Base-by-base conservation (phyloP, 306 rosid species). In the Sicyos baderoa region DNA sequence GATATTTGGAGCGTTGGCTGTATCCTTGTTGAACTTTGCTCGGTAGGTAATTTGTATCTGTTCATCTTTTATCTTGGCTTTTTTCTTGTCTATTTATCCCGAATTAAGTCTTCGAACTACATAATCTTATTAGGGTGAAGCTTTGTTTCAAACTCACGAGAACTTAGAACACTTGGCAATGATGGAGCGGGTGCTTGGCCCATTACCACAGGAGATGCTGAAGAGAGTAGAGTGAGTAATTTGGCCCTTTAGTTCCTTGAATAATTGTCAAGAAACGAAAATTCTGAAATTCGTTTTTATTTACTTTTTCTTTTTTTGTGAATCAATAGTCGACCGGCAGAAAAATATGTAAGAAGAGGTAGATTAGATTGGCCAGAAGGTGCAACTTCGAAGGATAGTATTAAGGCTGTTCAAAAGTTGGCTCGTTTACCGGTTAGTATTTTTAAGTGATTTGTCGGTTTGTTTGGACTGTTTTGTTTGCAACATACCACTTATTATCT, bases 1-100 rank as follows among this genome's bases (percentile, higher is more conserved):
- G 99, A 93, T 76, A 59, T 88, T 54, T 93, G 99, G 99, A 93
- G 99, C 68, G 92, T 90, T 63, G 99, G 99, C 14, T 93, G 99
- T 85, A 93, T 93, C 73, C 78, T 93, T 79, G 95, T 90, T 14
- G 99, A 93, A 67, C 67, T 93, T 32, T 93, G 99, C 89, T 83
- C 96, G 76, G 98, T 92, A 79, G 32, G 82, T 25, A 37, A 1
- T 6, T 4, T 60, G 17, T 0, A 3, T 42, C 5, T 63, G 15
- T 62, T 0, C n/a, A 1, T 3, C 62, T 9, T 12, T 19, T 19
- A 10, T 21, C 16, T 13, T 10, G 16, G 12, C 3, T 12, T 2
- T 3, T 12, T 2, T 2, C 12, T 47, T 9, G 2, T 9, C 7
- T 54, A 2, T 21, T 56, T 57, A 25, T 57, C 40, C 9, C 11